phyloP scores from a whole-genome alignment of 2,329 filamentous ascomycete genomes.

The Xylaria sp. region DNA sequence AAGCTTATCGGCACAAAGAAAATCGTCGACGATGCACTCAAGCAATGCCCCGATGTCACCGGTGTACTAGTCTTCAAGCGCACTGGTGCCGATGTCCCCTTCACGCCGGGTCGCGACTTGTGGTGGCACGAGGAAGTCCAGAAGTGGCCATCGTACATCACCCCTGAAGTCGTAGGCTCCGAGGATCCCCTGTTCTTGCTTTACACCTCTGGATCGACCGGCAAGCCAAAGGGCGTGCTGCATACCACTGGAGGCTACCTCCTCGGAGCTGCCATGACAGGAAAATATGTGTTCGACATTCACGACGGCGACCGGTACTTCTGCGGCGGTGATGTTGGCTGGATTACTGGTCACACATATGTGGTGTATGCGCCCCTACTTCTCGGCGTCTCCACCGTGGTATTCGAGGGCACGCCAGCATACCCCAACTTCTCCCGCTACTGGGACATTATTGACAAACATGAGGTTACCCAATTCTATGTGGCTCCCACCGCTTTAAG shows the following conservation, averaged over 20 bases:
- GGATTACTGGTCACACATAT: conserved; percentile 99
- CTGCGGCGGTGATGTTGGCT: conserved; percentile 97
- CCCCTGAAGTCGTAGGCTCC: conserved; percentile 87
- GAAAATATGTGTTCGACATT: conserved; percentile 99
- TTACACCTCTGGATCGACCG: conserved; percentile 97
- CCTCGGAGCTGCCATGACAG: conserved; percentile 90
- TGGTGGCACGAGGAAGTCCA: conserved; percentile 99
- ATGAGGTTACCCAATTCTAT: conserved; percentile 97
- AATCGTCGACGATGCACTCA: conserved; percentile 97
- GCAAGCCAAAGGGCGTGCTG: conserved; percentile 99
- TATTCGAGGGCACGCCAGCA: conserved; percentile 97
- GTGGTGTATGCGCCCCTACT: conserved; percentile 96
- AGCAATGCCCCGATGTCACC: conserved; percentile 90
- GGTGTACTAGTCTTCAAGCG: conserved; percentile 93
- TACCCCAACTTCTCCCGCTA: conserved; percentile 98
- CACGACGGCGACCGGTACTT: conserved; percentile 94
- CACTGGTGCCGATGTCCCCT: conserved; percentile 91
- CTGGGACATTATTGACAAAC: conserved; percentile 97
- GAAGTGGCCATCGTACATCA: conserved; percentile 93
- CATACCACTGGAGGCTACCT: conserved; percentile 96
- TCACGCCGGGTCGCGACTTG: conserved; percentile 86
- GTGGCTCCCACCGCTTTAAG: conserved; percentile 94
- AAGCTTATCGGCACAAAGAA: conserved; percentile 99
- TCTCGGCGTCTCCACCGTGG: conserved; percentile 91
- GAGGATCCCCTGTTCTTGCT: conserved; percentile 98